Evolutionary conservation across 305 asterid genomes (phyloP).

Genomic region (Fraxinus angustifolia): DNA sequence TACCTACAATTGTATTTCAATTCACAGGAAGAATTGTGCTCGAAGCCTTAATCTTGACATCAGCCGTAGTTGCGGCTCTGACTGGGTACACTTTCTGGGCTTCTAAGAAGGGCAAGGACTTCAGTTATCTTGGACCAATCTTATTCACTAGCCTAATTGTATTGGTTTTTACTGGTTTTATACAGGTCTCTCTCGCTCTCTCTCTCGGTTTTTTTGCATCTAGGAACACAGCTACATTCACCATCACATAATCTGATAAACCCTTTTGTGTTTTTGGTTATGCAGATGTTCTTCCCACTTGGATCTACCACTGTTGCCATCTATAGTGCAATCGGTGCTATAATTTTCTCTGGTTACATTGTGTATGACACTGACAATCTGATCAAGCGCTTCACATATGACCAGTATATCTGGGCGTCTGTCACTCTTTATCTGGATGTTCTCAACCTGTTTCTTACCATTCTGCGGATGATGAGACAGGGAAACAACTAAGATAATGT

Average conservation of each 20-base stretch:
- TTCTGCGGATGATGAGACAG: conserved; percentile 77
- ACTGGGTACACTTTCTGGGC: conserved; percentile 99
- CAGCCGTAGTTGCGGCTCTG: conserved; percentile 77
- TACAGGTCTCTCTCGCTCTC: conserved; percentile 52
- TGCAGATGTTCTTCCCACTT: conserved; percentile 83
- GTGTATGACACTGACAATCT: conserved; percentile 82
- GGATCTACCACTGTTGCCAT: conserved; percentile 65
- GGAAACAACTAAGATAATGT: conserved; percentile 50
- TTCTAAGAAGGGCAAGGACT: conserved; percentile 85
- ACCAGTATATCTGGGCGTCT: conserved; percentile 92
- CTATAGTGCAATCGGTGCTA: conserved; percentile 68
- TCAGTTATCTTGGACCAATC: conserved; percentile 86
- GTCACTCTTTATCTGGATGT: conserved; percentile 85
- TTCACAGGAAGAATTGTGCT: conserved; percentile 78
- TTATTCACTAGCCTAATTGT: conserved; percentile 79
- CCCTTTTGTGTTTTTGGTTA: conserved; percentile 11
- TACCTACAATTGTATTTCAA: background rate
- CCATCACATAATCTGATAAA: conserved; percentile 5
- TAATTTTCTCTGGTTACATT: conserved; percentile 85
- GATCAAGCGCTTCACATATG: conserved; percentile 91
- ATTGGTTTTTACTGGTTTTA: conserved; percentile 70
- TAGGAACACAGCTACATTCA: background rate
- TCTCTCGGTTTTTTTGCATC: background rate
- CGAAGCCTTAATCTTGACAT: conserved; percentile 79
- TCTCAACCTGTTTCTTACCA: conserved; percentile 88